Evolutionary conservation across 495 filamentous ascomycete species (phyloP), one percentile per base, ranked within the genome.

Genomic region (Xylaria flabelliformis): DNA sequence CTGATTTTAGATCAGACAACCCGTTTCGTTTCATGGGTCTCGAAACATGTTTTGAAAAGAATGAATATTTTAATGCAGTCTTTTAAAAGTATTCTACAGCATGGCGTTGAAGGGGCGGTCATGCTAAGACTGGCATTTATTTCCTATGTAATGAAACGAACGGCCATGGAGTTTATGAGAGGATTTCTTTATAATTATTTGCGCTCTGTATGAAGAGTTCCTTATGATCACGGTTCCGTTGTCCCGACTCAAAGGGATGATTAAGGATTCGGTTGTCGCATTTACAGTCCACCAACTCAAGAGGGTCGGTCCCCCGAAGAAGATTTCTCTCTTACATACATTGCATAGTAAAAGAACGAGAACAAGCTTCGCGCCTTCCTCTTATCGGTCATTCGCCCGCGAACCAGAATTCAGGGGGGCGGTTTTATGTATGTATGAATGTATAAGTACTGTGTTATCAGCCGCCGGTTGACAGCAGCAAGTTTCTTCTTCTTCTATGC

Each of bases 91-190:
- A 64, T 46, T 68, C 61, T 67, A 70, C 69, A 76, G 75, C 76
- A 76, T 75, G 77, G 75, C 74, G 77, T 78, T 79, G 58, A 72
- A 50, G 55, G 72, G 73, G 66, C 55, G 53, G 71, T 67, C 44
- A 71, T 73, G 72, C 64, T 62, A 61, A 69, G 65, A 71, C 73
- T 74, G 73, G 72, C 71, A 74, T 73, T 69, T 72, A 58, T 77
- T 75, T 79, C 73, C 53, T 78, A 69, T 79, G 75, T 76, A 51
- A 29, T 44, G 8, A 48, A 67, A 62, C 64, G 34, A 51, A 72
- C 67, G 75, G 76, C 72, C 69, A 72, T 55, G 77, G 76, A 75
- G 77, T 79, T 77, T 48, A 39, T 62, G 70, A 53, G 36, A 3
- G 56, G 34, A 41, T 55, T 56, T n/a, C n/a, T 59, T 51, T 46